A percentile compares a stretch with the other conserved stretches of the same genome.
Evolutionary conservation across 106 monocot species (phyloP).

Genomic region (Phalaenopsis aphrodite): DNA sequence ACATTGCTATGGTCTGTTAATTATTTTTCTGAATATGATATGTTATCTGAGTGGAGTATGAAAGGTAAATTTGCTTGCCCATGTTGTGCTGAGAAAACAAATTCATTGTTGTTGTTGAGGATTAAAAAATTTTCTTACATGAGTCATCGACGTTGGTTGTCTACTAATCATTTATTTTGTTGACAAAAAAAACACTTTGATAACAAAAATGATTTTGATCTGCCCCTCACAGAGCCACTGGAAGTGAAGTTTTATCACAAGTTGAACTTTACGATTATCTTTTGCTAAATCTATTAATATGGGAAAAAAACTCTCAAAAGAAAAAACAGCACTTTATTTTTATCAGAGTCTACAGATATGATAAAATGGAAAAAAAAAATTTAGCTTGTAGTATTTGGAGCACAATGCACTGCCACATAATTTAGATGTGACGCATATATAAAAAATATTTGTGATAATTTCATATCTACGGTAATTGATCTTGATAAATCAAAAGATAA

Average conservation of each 20-base stretch:
- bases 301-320: neutral
- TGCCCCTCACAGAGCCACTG: neutral
- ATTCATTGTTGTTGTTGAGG: no score
- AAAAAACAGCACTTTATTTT: neutral
- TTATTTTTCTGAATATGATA: neutral
- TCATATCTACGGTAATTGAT: neutral
- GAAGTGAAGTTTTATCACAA: neutral
- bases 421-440: slow-evolving; percentile 18
- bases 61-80: neutral
- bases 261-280: neutral
- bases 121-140: neutral
- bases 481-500: no score
- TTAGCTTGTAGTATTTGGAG: no score
- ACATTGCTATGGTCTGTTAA: neutral
- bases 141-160: neutral
- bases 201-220: neutral
- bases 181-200: no score
- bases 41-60: neutral
- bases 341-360: neutral
- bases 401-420: slow-evolving; percentile 4
- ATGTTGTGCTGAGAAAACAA: neutral
- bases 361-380: neutral
- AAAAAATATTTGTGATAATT: slow-evolving; percentile 16
- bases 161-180: neutral
- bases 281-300: neutral